Base-by-base conservation (phyloP, 352 stramenopile species). In the Elongisporangium undulatum region DNA sequence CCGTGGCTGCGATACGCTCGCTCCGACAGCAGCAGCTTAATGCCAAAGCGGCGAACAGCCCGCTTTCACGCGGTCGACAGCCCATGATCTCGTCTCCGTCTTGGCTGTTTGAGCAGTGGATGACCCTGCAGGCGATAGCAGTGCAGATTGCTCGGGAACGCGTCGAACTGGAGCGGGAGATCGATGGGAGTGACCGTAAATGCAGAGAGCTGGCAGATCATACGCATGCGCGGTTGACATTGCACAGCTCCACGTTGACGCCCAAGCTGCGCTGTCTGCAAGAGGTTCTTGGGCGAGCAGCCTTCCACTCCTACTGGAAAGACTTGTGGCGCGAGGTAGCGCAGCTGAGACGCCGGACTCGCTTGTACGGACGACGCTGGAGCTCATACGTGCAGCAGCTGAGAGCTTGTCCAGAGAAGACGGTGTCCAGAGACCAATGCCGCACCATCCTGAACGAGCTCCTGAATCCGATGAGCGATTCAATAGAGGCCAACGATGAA, bases 241-340 rank as follows among this genome's bases (percentile, higher is more conserved):
- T 1, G 65, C 49, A 15, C 34, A 15, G 34, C 39, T 29, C n/a
- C 63, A 41, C 19, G 58, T 23, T 79, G 16, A 59, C 63, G 13
- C 63, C 77, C 0, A 85, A 87, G 50, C 49, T 83, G 17, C 77
- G 78, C 13, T 76, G 75, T 49, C 54, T 90, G 5, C 57, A 72
- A n/a, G 75, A 82, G 52, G 69, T 90, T n/a, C 61, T 90, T 1
- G 81, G 81, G 0, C 49, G 21, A 15, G 17, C 52, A 3, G 67
- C 70, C 15, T 87, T 89, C 48, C 61, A 61, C 23, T 55, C 59
- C 3, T 90, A 89, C 59, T 67, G 67, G 0, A 22, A 49, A 4
- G 78, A 90, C 48, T 51, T 90, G 22, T 72, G 77, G 51, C 9
- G 45, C 0, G 63, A 89, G 52, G 55, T 82, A 0, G 61, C 72